Percentiles rank a stretch among this genome's conserved stretches.
phyloP scores from a whole-genome alignment of 768 basidiomycete genomes.

The Podaxis sp. region DNA sequence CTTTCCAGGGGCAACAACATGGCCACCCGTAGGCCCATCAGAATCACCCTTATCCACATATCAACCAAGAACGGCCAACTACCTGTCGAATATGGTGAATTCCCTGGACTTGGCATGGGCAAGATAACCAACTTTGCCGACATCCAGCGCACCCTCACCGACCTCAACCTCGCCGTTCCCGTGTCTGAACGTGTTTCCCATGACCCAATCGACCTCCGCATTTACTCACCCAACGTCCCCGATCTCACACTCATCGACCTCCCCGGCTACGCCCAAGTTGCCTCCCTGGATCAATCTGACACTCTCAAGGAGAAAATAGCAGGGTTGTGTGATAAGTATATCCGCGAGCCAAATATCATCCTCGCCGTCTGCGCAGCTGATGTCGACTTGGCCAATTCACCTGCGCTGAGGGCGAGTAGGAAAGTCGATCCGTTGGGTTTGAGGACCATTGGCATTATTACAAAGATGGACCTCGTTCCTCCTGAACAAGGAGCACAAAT shows the following conservation, averaged over 20 bases:
- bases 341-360: constrained; percentile 98
- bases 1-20: constrained; percentile 89
- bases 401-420: constrained; percentile 89
- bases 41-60: constrained; percentile 94
- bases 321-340: constrained; percentile 90
- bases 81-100: constrained; percentile 86
- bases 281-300: constrained; percentile 95
- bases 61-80: constrained; percentile 57
- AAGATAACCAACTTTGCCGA: constrained; percentile 87
- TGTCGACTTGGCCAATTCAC: constrained; percentile 97
- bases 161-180: constrained; percentile 93
- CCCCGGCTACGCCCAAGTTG: constrained; percentile 95
- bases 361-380: constrained; percentile 98
- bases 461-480: constrained; percentile 98
- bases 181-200: constrained; percentile 86
- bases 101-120: constrained; percentile 86
- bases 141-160: constrained; percentile 90
- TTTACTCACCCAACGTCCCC: constrained; percentile 94
- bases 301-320: constrained; percentile 91
- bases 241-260: constrained; percentile 97
- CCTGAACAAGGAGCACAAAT: constrained; percentile 82
- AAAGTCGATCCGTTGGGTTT: constrained; percentile 94
- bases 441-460: constrained; percentile 95
- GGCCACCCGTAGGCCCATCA: constrained; percentile 98
- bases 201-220: constrained; percentile 94